Evolutionary conservation across 495 filamentous ascomycete genomes (phyloP).

Genomic region (Parachaetomium inaequale): DNA sequence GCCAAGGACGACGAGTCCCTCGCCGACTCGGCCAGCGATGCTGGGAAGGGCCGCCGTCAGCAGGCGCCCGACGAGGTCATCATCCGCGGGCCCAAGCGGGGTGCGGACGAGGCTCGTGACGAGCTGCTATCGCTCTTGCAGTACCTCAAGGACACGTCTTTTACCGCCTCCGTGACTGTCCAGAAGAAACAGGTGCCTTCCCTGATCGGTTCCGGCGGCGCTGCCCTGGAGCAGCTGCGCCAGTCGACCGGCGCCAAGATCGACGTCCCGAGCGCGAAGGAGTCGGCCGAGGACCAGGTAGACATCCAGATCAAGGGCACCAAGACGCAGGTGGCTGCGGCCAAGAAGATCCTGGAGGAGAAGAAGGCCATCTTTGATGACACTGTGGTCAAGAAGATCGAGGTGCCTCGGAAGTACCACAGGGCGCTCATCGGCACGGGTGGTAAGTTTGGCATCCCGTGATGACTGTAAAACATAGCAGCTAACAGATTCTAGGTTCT

Average conservation of each 20-base stretch:
- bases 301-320: constrained; percentile 88
- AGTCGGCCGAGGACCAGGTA: constrained; percentile 59
- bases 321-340: constrained; percentile 81
- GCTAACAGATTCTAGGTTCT: constrained; percentile 23
- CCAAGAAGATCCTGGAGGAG: constrained; percentile 82
- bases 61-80: constrained; percentile 88
- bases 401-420: constrained; percentile 87
- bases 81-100: constrained; percentile 83
- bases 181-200: constrained; percentile 83
- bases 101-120: constrained; percentile 82
- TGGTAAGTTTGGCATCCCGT: constrained; percentile 39
- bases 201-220: constrained; percentile 83
- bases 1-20: constrained; percentile 65
- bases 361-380: constrained; percentile 82
- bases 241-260: constrained; percentile 79
- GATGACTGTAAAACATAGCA: not conserved
- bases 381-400: constrained; percentile 74
- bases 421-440: constrained; percentile 81
- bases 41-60: constrained; percentile 62
- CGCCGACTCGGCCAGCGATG: constrained; percentile 67
- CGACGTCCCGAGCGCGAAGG: constrained; percentile 71
- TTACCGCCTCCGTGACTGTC: constrained; percentile 73
- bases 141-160: constrained; percentile 80
- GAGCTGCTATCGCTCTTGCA: constrained; percentile 83
- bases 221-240: constrained; percentile 85